Conservation (phyloP, 176 grass and related monocot species). For the Tillandsia leiboldiana region DNA sequence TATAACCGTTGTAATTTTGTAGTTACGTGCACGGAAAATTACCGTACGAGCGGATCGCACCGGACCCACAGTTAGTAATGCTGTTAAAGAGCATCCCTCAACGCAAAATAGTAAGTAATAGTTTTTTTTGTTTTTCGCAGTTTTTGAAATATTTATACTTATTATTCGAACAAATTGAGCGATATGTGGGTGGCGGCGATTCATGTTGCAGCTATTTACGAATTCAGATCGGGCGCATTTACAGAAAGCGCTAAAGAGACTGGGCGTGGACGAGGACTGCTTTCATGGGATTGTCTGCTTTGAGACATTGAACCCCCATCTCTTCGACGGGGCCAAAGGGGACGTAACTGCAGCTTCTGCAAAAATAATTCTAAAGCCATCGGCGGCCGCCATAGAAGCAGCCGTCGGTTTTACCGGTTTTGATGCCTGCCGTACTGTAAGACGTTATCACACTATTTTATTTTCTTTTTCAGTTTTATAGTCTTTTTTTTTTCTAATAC, state of each 20-base stretch:
- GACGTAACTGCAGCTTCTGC: background rate
- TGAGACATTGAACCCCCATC: conserved; percentile 91
- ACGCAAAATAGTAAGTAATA: conserved; percentile 59
- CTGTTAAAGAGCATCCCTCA: conserved; percentile 60
- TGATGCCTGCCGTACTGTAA: conserved; percentile 54
- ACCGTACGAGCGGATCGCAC: conserved; percentile 57
- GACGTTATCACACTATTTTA: background rate
- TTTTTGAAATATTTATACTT: background rate
- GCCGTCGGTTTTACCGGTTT: conserved; percentile 45
- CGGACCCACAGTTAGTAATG: conserved; percentile 45
- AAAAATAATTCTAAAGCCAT: conserved; percentile 56
- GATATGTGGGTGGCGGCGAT: background rate
- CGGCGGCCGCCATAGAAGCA: conserved; percentile 43
- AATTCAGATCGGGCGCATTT: conserved; percentile 79
- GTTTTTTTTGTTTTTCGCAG: background rate
- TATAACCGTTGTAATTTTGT: background rate
- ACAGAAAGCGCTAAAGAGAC: conserved; percentile 38
- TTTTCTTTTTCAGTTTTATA: no score
- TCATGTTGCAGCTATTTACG: conserved; percentile 54
- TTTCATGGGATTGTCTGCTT: conserved; percentile 77
- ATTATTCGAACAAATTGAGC: background rate
- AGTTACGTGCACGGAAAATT: conserved; percentile 88
- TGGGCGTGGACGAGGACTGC: conserved; percentile 49
- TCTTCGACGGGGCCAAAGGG: conserved; percentile 30
- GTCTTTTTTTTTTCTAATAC: no score